Conservation (phyloP, 495 filamentous ascomycete species). For the Xylaria curta region DNA sequence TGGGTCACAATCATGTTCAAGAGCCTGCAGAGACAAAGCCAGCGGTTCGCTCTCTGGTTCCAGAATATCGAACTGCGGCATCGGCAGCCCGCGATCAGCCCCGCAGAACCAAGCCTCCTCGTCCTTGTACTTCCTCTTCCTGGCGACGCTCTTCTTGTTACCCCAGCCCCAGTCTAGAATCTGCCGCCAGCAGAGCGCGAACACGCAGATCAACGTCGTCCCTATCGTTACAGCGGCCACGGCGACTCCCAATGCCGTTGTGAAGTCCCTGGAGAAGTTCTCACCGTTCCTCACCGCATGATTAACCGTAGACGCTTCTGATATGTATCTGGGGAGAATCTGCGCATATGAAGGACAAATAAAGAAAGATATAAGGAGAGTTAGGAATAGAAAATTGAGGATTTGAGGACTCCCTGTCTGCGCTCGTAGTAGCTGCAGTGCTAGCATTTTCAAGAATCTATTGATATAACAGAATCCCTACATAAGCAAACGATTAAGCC, state of each 20-base stretch:
- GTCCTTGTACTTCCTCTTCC: neutral
- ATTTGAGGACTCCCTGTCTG: neutral
- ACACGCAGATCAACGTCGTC: constrained; percentile 31
- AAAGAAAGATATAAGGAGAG: neutral
- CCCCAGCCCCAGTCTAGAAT: constrained; percentile 22
- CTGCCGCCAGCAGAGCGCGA: constrained; percentile 36
- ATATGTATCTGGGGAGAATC: neutral
- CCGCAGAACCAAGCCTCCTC: constrained; percentile 24
- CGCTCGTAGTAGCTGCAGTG: neutral
- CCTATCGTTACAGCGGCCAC: constrained; percentile 24
- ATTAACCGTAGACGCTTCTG: neutral
- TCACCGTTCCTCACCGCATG: neutral
- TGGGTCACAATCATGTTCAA: neutral
- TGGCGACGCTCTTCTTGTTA: neutral
- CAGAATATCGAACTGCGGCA: constrained; percentile 5
- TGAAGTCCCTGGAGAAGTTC: constrained; percentile 33
- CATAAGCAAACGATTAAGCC: neutral
- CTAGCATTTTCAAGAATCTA: neutral
- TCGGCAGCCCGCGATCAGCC: constrained; percentile 8
- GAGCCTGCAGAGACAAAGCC: neutral
- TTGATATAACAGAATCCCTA: no score
- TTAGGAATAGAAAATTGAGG: neutral
- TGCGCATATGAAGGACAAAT: neutral
- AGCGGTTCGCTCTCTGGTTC: neutral
- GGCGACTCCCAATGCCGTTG: constrained; percentile 27